Evolutionary conservation across 352 stramenopile species (phyloP), one percentile per base, ranked within the genome.

Genomic region (Peronospora farinosa): DNA sequence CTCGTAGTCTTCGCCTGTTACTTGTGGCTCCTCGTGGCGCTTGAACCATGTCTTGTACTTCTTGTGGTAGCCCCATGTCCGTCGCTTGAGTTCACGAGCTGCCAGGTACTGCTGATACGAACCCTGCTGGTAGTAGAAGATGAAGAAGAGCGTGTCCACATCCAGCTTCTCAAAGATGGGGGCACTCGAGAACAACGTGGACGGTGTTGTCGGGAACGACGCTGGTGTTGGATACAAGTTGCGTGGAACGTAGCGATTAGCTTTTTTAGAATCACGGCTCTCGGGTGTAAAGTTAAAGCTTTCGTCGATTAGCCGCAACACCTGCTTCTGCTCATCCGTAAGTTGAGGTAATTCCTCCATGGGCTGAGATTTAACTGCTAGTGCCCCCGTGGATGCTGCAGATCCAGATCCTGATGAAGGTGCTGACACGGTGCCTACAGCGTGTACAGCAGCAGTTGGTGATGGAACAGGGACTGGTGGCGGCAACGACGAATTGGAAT

Each of bases 11-110:
- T 99, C 95, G 2, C 93, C 98, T 43, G 96, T 98, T 11, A 96
- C 69, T 59, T 95, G 79, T 10, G 95, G 93, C 69, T 98, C 95
- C 65, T 98, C 85, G 60, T 98, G 96, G 28, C 95, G 88, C 78
- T 99, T 97, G 69, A 99, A 99, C 97, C 97, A 99, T 38, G 97
- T 99, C 82, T 97, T 97, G 78, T 99, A 99, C 88, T 99, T 98
- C 64, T 98, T 99, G 80, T 99, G 96, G 74, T 98, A 99, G 33
- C 97, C 82, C 97, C 97, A 99, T 59, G 87, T 97, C 66, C 98
- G 91, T 65, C 96, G 95, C 78, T 99, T 99, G 44, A 99, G 86
- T 67, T 99, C 94, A 5, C 91, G 79, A 19, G 97, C 97, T 16
- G 96, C 97, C 45, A 99, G 73, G 60, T 98, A 98, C 78, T 99